A percentile compares a stretch with the other conserved stretches of the same genome.
Evolutionary conservation across 129 eudicot species (phyloP).

Genomic region (Glebionis coronaria): DNA sequence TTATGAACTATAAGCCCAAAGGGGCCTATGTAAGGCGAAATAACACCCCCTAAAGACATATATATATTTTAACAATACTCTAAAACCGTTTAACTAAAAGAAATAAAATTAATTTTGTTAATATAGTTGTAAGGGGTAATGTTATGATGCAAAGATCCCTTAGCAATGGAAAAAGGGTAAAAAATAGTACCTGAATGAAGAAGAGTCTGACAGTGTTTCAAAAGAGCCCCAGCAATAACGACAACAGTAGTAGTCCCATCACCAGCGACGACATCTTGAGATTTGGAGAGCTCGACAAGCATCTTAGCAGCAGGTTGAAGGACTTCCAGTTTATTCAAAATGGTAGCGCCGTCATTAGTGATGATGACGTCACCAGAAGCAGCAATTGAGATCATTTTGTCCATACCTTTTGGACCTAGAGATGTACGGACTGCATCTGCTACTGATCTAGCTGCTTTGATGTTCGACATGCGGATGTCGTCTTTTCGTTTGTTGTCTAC

Average conservation of each 20-base stretch:
- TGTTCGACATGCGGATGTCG: constrained; percentile 82
- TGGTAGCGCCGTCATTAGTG: constrained; percentile 98
- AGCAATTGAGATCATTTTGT: constrained; percentile 92
- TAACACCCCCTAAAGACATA: too few species aligned
- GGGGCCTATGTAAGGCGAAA: too few species aligned
- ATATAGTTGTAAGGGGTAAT: too few species aligned
- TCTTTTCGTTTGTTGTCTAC: constrained; percentile 93
- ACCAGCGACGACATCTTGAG: constrained; percentile 89
- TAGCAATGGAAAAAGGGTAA: too few species aligned
- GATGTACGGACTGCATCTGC: constrained; percentile 90
- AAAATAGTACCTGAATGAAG: constrained; percentile 29
- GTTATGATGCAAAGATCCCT: too few species aligned
- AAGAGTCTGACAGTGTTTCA: constrained; percentile 60
- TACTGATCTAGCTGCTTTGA: constrained; percentile 72
- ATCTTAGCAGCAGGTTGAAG: constrained; percentile 94
- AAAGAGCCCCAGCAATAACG: constrained; percentile 79
- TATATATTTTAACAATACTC: too few species aligned
- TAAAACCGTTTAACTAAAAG: too few species aligned
- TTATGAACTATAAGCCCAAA: too few species aligned
- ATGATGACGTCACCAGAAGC: constrained; percentile 90
- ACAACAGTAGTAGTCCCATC: constrained; percentile 96
- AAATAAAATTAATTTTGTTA: too few species aligned
- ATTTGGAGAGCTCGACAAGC: constrained; percentile 82
- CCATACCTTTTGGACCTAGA: constrained; percentile 95
- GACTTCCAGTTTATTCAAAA: constrained; percentile 82